phyloP scores from a whole-genome alignment of 352 stramenopile species.

The Phytophthora chlamydospora region DNA sequence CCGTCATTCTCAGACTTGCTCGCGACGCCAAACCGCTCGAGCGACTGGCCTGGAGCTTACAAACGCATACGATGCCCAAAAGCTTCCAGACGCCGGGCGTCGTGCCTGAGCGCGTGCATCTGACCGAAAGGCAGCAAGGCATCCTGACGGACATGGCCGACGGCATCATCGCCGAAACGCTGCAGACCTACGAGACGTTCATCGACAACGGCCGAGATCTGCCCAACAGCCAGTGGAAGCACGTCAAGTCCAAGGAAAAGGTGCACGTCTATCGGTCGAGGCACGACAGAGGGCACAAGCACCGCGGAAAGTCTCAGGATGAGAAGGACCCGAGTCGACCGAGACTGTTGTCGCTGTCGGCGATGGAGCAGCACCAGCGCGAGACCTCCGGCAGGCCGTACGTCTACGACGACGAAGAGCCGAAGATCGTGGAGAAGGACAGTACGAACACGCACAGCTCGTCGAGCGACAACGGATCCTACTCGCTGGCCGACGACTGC shows the following conservation, averaged over 20 bases:
- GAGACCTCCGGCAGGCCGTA: constrained; percentile 27
- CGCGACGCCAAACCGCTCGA: neutral
- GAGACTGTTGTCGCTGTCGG: constrained; percentile 45
- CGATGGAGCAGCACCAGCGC: constrained; percentile 37
- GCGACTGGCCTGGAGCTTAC: neutral
- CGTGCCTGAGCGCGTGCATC: constrained; percentile 26
- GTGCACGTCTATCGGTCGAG: constrained; percentile 64
- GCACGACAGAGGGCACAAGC: constrained; percentile 21
- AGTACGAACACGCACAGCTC: constrained; percentile 42
- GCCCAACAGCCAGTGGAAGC: constrained; percentile 54
- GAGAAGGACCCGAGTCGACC: constrained; percentile 46
- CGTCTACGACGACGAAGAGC: constrained; percentile 27
- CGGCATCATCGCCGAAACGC: constrained; percentile 60
- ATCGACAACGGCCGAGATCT: constrained; percentile 44
- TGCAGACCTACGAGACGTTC: constrained; percentile 59
- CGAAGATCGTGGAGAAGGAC: constrained; percentile 15
- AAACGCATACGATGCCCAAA: constrained; percentile 19
- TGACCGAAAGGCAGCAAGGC: constrained; percentile 36
- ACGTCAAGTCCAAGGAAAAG: constrained; percentile 57
- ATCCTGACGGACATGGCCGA: constrained; percentile 54
- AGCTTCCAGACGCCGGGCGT: constrained; percentile 18
- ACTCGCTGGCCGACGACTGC: constrained; percentile 30
- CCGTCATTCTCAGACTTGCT: constrained; percentile 28
- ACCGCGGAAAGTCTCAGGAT: constrained; percentile 14
- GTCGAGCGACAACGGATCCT: constrained; percentile 36